phyloP scores from a whole-genome alignment of 2,329 filamentous ascomycete species.

The Epichloe aotearoae region DNA sequence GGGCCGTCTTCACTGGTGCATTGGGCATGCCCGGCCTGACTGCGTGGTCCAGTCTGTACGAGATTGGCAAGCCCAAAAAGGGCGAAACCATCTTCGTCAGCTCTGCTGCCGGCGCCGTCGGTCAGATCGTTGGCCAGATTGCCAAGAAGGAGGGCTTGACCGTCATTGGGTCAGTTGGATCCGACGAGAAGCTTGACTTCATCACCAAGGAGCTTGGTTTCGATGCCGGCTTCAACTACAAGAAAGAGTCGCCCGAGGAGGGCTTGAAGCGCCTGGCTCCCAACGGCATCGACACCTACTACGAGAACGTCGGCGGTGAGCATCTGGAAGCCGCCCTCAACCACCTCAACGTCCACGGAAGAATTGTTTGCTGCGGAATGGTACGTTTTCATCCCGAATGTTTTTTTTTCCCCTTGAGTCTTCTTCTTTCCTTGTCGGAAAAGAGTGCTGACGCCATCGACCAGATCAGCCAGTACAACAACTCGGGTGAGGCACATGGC shows the following conservation, averaged over 20 bases:
- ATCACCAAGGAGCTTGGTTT: slow-evolving; percentile 36
- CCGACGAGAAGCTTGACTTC: slow-evolving; percentile 67
- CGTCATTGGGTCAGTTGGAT: slow-evolving; percentile 70
- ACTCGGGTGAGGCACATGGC: slow-evolving; percentile 41
- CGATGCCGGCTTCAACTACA: slow-evolving; percentile 70
- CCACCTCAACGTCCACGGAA: slow-evolving; percentile 45
- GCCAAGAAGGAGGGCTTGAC: slow-evolving; percentile 68
- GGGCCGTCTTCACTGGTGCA: slow-evolving; percentile 57
- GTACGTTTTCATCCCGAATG: slow-evolving; percentile 17
- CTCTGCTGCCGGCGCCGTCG: slow-evolving; percentile 68
- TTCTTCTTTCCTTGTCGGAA: neutral
- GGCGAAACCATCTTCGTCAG: slow-evolving; percentile 73
- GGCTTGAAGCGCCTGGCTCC: slow-evolving; percentile 60
- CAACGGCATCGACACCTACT: slow-evolving; percentile 60
- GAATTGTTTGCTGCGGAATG: slow-evolving; percentile 54
- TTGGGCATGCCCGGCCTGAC: slow-evolving; percentile 51
- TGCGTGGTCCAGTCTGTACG: slow-evolving; percentile 54
- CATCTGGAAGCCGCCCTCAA: slow-evolving; percentile 34
- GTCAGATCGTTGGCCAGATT: slow-evolving; percentile 70
- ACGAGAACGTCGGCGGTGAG: slow-evolving; percentile 40
- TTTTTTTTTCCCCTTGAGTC: neutral
- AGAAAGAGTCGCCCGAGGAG: slow-evolving; percentile 58
- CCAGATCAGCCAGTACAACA: slow-evolving; percentile 67
- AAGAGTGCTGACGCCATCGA: neutral
- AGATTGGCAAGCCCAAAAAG: slow-evolving; percentile 50